Base-by-base conservation (phyloP, 352 stramenopile genomes). In the Pythium utonaiense region DNA sequence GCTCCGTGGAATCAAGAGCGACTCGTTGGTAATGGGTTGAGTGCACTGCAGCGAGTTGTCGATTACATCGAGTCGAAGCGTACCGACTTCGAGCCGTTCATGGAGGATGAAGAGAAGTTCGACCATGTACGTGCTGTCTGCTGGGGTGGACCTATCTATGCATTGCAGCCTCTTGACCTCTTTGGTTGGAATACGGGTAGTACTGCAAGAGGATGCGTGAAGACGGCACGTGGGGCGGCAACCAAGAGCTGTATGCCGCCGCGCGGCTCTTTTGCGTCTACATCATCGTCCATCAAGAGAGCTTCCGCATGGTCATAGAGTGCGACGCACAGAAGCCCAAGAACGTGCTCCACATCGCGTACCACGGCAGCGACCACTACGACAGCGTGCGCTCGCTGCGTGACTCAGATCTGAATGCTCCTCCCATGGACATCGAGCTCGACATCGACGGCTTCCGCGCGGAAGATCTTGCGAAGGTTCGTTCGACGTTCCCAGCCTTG, bases 101-200 rank as follows among this genome's bases (percentile, higher is more conserved):
- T 95, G 83, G 85, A 95, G 70, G 83, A 93, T 56, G 83, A 90
- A 40, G 85, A 95, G 44, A 85, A 83, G 38, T 95, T 95, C 66
- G 85, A 95, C 13, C 78, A 88, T 60, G 85, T 91, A 63, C 17
- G 69, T 52, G 3, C 10, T 22, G 19, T 31, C n/a, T n/a, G n/a
- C n/a, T n/a, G n/a, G n/a, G n/a, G n/a, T n/a, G n/a, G n/a, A n/a
- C n/a, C n/a, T n/a, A n/a, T n/a, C n/a, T n/a, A n/a, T 25, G 14
- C 6, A 53, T 49, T 47, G 13, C 14, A 34, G 48, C 25, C 8
- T 38, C 24, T 19, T 21, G 19, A 40, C 33, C 27, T 52, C 53
- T 2, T 12, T 3, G 8, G 45, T 36, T n/a, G n/a, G n/a, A n/a
- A n/a, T n/a, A n/a, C n/a, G n/a, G n/a, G 19, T 19, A 92, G 85